These are phyloP conservation scores for Russula sp. DNA, from an alignment of 768 basidiomycete genomes.

Conservation along the genomic window DNA sequence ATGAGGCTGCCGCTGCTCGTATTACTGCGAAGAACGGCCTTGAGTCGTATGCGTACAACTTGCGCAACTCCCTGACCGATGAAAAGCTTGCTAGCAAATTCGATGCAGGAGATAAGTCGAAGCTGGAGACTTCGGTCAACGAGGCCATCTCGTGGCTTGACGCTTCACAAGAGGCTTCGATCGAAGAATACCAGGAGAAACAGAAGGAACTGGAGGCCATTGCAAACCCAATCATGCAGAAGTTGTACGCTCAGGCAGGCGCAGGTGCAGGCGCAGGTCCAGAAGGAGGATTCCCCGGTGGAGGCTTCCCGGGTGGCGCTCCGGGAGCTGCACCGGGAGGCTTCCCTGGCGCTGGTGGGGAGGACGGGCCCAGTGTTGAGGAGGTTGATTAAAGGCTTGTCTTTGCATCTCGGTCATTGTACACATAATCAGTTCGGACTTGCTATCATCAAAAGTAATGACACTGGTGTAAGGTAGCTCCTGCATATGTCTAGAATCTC, in stretches of 20 bases:
- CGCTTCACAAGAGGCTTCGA: slow-evolving; percentile 80
- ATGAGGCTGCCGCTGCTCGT: slow-evolving; percentile 80
- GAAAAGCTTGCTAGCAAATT: slow-evolving; percentile 88
- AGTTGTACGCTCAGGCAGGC: slow-evolving; percentile 61
- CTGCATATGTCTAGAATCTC: slow-evolving; percentile 28
- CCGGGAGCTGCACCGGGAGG: slow-evolving; percentile 63
- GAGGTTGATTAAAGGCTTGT: slow-evolving; percentile 68
- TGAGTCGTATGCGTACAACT: slow-evolving; percentile 94
- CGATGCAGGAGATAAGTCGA: slow-evolving; percentile 78
- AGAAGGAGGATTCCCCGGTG: slow-evolving; percentile 43
- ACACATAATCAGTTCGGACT: slow-evolving; percentile 31
- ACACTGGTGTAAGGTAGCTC: slow-evolving; percentile 24
- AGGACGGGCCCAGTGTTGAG: slow-evolving; percentile 88
- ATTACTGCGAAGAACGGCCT: slow-evolving; percentile 87
- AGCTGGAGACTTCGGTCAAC: slow-evolving; percentile 76
- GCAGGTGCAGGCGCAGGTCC: slow-evolving; percentile 54
- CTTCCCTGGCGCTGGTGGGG: slow-evolving; percentile 50
- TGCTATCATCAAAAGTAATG: slow-evolving; percentile 31
- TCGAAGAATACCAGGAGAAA: slow-evolving; percentile 89
- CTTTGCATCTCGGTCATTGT: slow-evolving; percentile 25
- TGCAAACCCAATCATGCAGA: slow-evolving; percentile 73
- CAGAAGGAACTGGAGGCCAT: slow-evolving; percentile 90
- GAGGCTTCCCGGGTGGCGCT: slow-evolving; percentile 41
- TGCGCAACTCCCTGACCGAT: slow-evolving; percentile 83
- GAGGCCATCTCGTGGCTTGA: slow-evolving; percentile 88